These are phyloP conservation scores for Brassica balearica DNA, from an alignment of 441 rosid species.

Conservation along the genomic window DNA sequence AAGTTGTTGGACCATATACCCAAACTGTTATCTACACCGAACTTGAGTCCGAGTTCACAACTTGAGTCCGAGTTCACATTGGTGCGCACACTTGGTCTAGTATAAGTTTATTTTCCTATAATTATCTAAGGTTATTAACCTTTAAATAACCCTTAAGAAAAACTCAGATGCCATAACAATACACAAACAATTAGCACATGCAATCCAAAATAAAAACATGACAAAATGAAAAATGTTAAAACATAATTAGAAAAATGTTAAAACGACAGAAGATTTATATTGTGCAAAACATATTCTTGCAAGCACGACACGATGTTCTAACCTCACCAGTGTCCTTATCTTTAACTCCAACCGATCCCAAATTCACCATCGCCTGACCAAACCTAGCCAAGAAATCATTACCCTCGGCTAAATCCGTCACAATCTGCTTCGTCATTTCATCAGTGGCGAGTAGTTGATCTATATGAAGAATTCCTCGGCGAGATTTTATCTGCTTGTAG, in stretches of 20 bases:
- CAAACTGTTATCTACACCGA: too few relatives aligned
- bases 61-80: too few relatives aligned
- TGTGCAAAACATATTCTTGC: slow-evolving; percentile 24
- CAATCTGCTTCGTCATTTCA: slow-evolving; percentile 38
- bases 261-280: neutral
- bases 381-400: slow-evolving; percentile 48
- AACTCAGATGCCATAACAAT: neutral
- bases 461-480: slow-evolving; percentile 55
- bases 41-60: too few relatives aligned
- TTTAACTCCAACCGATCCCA: slow-evolving; percentile 50
- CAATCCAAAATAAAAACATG: neutral
- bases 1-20: too few relatives aligned
- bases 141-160: neutral
- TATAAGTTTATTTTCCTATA: too few relatives aligned
- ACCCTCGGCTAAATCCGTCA: slow-evolving; percentile 39
- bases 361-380: slow-evolving; percentile 64
- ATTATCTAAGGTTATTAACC: too few relatives aligned
- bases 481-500: slow-evolving; percentile 49
- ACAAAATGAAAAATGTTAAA: neutral
- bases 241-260: neutral
- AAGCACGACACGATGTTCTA: slow-evolving; percentile 54
- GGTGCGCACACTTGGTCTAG: too few relatives aligned
- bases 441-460: slow-evolving; percentile 59
- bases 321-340: slow-evolving; percentile 49
- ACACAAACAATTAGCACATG: neutral